Evolutionary conservation across 257 asterid genomes (phyloP).

Genomic region (Solanum chiquidenum): DNA sequence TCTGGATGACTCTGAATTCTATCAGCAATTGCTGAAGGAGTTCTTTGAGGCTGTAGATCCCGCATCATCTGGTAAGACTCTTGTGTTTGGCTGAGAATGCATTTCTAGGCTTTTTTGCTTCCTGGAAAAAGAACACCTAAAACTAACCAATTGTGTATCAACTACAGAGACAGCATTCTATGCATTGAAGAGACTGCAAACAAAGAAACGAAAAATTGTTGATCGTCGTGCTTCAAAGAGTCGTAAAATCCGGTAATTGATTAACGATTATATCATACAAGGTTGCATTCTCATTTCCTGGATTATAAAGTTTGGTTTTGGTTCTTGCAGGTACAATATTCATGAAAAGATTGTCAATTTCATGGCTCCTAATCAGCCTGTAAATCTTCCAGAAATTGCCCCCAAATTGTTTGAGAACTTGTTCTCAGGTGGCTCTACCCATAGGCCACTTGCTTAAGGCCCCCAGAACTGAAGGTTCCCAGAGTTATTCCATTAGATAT

Average conservation of each 20-base stretch:
- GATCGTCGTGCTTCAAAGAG: constrained; percentile 94
- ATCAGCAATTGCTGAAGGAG: constrained; percentile 83
- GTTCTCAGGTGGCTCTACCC: constrained; percentile 18
- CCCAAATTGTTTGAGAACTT: constrained; percentile 45
- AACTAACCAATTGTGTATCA: neutral
- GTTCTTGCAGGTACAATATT: constrained; percentile 59
- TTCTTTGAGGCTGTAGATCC: constrained; percentile 86
- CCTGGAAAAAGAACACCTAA: neutral
- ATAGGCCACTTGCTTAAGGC: neutral
- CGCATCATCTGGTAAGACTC: constrained; percentile 59
- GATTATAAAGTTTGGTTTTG: neutral
- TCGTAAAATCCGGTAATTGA: constrained; percentile 76
- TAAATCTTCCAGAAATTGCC: constrained; percentile 51
- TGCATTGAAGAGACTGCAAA: constrained; percentile 63
- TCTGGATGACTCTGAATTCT: constrained; percentile 77
- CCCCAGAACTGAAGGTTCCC: neutral
- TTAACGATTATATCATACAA: neutral
- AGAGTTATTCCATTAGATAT: neutral
- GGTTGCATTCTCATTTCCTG: neutral
- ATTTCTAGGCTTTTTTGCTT: neutral
- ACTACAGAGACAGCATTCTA: constrained; percentile 66
- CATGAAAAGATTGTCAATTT: constrained; percentile 90
- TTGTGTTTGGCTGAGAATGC: neutral
- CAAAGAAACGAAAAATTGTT: constrained; percentile 84
- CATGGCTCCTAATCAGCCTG: constrained; percentile 68